Percentiles rank a stretch among this genome's conserved stretches.
phyloP scores from a whole-genome alignment of 257 asterid genomes.

The Solanum ahanhuiri region DNA sequence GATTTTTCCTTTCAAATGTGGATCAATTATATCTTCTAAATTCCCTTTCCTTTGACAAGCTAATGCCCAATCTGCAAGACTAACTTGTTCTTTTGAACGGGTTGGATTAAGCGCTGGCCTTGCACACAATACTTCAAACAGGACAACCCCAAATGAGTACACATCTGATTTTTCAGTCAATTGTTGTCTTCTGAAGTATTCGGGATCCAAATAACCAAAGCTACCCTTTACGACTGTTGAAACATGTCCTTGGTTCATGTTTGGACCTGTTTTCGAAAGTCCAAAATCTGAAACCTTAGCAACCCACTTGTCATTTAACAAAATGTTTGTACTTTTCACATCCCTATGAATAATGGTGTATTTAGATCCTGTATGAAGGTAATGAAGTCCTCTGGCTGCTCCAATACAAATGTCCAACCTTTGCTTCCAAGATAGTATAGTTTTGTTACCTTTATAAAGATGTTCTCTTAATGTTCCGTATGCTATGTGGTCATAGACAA shows the following conservation, averaged over 20 bases:
- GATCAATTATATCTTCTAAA: slow-evolving; percentile 52
- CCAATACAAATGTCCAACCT: slow-evolving; percentile 71
- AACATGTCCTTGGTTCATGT: slow-evolving; percentile 74
- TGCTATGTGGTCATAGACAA: slow-evolving; percentile 82
- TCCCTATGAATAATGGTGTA: slow-evolving; percentile 88
- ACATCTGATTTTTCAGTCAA: slow-evolving; percentile 82
- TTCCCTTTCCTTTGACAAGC: slow-evolving; percentile 49
- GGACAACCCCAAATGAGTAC: slow-evolving; percentile 76
- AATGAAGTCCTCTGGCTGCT: slow-evolving; percentile 78
- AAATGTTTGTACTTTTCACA: slow-evolving; percentile 78
- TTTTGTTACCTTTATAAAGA: slow-evolving; percentile 60
- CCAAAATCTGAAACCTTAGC: slow-evolving; percentile 96
- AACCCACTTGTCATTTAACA: slow-evolving; percentile 74
- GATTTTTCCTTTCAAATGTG: slow-evolving; percentile 56
- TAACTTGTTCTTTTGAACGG: slow-evolving; percentile 74
- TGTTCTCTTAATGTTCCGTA: slow-evolving; percentile 78
- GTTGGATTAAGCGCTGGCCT: slow-evolving; percentile 60
- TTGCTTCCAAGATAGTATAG: slow-evolving; percentile 59
- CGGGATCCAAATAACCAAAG: slow-evolving; percentile 82
- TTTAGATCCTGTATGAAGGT: slow-evolving; percentile 77
- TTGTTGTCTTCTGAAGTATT: slow-evolving; percentile 68
- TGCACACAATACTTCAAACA: slow-evolving; percentile 67
- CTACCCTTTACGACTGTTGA: slow-evolving; percentile 85
- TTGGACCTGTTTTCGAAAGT: slow-evolving; percentile 68
- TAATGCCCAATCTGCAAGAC: slow-evolving; percentile 66